phyloP scores from a whole-genome alignment of 192 early-diverging fungal species.

The Coemansia aciculifera region DNA sequence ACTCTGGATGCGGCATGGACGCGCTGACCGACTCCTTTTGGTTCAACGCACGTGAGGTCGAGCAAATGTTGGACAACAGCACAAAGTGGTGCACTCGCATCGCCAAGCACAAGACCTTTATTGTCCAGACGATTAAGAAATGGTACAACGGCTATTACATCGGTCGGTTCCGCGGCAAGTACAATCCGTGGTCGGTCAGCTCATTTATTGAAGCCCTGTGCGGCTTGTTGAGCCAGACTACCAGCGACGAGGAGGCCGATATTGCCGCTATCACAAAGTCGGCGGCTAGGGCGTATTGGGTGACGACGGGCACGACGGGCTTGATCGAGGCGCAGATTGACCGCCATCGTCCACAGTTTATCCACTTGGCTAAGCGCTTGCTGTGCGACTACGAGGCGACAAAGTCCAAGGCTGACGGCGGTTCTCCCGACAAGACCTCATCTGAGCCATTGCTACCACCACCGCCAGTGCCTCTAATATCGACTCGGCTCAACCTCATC shows the following conservation, averaged over 20 bases:
- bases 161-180: conserved; percentile 26
- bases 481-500: conserved; percentile 13
- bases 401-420: not conserved
- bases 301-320: conserved; percentile 22
- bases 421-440: not conserved
- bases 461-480: conserved; percentile 8
- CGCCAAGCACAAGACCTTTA: conserved; percentile 19
- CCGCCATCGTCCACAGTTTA: conserved; percentile 13
- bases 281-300: conserved; percentile 19
- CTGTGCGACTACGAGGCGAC: conserved; percentile 15
- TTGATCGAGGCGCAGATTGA: conserved; percentile 19
- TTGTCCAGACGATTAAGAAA: conserved; percentile 16
- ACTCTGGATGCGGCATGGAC: conserved; percentile 32
- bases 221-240: conserved; percentile 13
- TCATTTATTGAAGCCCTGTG: conserved; percentile 13
- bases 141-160: conserved; percentile 46
- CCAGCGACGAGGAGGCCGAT: not conserved
- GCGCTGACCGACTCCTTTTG: conserved; percentile 39
- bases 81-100: conserved; percentile 13
- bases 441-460: not conserved
- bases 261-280: conserved; percentile 6
- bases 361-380: conserved; percentile 15
- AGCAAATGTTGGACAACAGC: conserved; percentile 39
- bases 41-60: conserved; percentile 37
- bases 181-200: conserved; percentile 14